These are phyloP conservation scores for Helminthosporium solani DNA, from an alignment of 2,329 filamentous ascomycete species.

Conservation along the genomic window DNA sequence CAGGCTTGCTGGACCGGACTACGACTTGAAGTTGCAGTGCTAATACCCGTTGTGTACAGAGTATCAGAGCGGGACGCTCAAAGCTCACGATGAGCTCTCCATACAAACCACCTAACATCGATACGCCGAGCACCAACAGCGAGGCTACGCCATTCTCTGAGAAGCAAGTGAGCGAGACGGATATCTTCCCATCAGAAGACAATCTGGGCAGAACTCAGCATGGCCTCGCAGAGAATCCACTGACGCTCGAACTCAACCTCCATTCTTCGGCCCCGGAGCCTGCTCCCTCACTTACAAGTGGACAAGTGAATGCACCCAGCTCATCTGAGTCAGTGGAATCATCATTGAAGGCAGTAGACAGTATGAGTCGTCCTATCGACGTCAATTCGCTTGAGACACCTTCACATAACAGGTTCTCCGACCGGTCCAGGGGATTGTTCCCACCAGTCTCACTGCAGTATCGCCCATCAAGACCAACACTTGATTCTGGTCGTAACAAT, in stretches of 20 bases:
- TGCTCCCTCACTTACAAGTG: no score
- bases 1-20: no score
- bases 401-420: slow-evolving; percentile 14
- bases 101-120: not conserved
- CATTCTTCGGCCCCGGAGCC: no score
- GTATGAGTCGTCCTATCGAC: slow-evolving; percentile 25
- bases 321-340: not conserved
- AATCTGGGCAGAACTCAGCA: not conserved
- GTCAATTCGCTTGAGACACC: slow-evolving; percentile 18
- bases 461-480: slow-evolving; percentile 3
- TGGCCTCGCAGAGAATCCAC: not conserved
- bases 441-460: slow-evolving; percentile 5
- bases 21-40: no score
- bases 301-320: no score
- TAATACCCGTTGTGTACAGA: no score
- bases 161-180: no score
- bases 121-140: not conserved
- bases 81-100: not conserved
- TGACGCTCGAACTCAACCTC: not conserved
- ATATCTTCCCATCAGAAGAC: not conserved
- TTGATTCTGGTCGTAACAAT: slow-evolving; percentile 8
- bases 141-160: not conserved
- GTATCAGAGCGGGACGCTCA: no score
- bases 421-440: slow-evolving; percentile 12
- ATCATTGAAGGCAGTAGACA: slow-evolving; percentile 11